Evolutionary conservation across 257 asterid genomes (phyloP).

Genomic region (Solanum lignicaule): DNA sequence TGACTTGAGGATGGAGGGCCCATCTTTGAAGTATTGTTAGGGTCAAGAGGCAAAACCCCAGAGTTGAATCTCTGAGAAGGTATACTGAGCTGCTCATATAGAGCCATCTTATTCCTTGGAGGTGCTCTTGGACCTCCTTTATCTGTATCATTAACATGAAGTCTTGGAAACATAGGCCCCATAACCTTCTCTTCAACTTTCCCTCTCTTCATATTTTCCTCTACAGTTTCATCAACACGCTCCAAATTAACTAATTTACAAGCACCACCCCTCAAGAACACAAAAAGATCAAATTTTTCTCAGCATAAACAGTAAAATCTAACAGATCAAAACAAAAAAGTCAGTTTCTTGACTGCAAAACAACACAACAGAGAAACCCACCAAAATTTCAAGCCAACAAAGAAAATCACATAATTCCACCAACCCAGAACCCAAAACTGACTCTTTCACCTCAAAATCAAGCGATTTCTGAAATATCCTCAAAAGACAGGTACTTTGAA

Average conservation of each 20-base stretch:
- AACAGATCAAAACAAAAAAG: neutral
- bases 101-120: constrained; percentile 97
- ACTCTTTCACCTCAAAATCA: neutral
- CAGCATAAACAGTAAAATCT: neutral
- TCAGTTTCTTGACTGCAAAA: neutral
- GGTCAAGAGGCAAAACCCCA: constrained; percentile 11
- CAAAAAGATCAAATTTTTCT: neutral
- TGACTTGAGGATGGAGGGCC: constrained; percentile 35
- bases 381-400: neutral
- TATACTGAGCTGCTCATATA: constrained; percentile 84
- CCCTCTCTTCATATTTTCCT: constrained; percentile 53
- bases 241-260: neutral
- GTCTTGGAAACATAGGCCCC: constrained; percentile 96
- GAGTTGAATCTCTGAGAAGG: constrained; percentile 70
- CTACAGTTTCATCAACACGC: neutral
- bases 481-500: neutral
- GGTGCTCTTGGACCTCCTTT: constrained; percentile 99
- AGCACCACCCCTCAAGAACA: neutral
- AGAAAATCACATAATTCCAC: neutral
- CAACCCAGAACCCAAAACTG: neutral
- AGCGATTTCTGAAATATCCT: neutral
- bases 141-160: constrained; percentile 82
- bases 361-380: neutral
- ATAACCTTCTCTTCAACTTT: constrained; percentile 59
- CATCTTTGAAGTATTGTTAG: constrained; percentile 8